Evolutionary conservation across 2,329 filamentous ascomycete genomes (phyloP).

Genomic region (Pleurostoma richardsiae): DNA sequence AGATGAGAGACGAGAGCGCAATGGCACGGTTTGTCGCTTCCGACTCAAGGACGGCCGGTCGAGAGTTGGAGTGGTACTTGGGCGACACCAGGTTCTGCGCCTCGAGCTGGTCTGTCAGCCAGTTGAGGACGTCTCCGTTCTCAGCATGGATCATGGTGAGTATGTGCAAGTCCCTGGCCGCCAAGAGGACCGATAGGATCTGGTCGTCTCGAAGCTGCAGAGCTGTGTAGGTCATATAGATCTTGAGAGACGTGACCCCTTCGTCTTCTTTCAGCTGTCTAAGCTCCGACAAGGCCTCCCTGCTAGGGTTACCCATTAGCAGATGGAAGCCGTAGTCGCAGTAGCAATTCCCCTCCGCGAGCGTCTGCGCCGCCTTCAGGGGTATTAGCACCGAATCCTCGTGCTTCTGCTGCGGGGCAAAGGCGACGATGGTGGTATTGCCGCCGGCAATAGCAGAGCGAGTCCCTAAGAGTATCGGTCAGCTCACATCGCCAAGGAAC

Average conservation of each 20-base stretch:
- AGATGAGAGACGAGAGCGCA: constrained; percentile 39
- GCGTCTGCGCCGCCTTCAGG: constrained; percentile 39
- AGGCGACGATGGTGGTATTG: constrained; percentile 53
- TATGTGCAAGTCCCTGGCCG: constrained; percentile 37
- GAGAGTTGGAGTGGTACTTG: constrained; percentile 44
- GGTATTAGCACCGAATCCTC: constrained; percentile 38
- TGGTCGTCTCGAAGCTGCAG: constrained; percentile 43
- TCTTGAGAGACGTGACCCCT: constrained; percentile 42
- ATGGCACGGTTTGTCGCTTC: constrained; percentile 50
- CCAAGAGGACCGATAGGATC: constrained; percentile 45
- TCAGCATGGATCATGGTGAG: constrained; percentile 53
- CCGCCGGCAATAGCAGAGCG: constrained; percentile 52
- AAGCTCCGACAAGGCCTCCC: constrained; percentile 33
- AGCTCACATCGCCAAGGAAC: not conserved
- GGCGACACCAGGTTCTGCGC: constrained; percentile 39
- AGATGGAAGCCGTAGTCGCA: constrained; percentile 54
- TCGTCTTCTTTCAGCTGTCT: constrained; percentile 23
- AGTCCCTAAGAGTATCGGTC: constrained; percentile 28
- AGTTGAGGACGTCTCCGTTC: constrained; percentile 47
- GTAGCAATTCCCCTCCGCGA: constrained; percentile 38
- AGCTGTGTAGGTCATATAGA: constrained; percentile 48
- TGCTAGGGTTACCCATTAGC: constrained; percentile 39
- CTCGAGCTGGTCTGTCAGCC: constrained; percentile 48
- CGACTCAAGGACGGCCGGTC: constrained; percentile 42
- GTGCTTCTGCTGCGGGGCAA: constrained; percentile 47